Evolutionary conservation across 2,329 filamentous ascomycete species (phyloP).

Genomic region (Xylariaceae sp.): DNA sequence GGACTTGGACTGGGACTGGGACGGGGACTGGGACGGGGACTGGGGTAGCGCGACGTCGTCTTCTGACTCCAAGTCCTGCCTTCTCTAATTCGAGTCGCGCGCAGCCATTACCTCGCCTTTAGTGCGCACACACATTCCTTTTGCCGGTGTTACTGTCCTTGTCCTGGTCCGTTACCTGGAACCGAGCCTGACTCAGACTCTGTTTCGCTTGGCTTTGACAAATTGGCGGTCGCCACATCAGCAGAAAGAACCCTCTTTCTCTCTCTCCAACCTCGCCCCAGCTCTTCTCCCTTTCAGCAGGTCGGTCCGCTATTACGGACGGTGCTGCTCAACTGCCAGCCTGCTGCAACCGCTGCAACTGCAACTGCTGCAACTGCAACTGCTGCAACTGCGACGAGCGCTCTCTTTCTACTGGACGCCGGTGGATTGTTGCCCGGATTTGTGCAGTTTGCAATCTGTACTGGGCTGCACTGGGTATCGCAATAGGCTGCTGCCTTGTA

Average conservation of each 20-base stretch:
- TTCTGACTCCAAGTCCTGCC: background rate
- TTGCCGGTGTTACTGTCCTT: conserved; percentile 25
- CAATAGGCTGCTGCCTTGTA: conserved; percentile 12
- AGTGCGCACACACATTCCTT: conserved; percentile 7
- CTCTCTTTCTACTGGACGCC: conserved; percentile 12
- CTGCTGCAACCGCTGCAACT: background rate
- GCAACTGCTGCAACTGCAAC: background rate
- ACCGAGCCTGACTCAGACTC: conserved; percentile 33
- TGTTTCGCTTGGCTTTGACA: conserved; percentile 34
- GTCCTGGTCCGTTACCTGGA: conserved; percentile 17
- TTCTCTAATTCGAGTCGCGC: conserved; percentile 9
- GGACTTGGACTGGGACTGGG: too few relatives aligned
- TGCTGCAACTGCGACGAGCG: background rate
- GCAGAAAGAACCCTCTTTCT: conserved; percentile 25
- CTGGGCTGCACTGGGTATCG: background rate
- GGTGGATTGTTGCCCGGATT: conserved; percentile 7
- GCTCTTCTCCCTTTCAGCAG: conserved; percentile 24
- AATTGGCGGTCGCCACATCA: conserved; percentile 35
- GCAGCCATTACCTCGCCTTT: conserved; percentile 3
- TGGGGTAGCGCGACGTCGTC: conserved; percentile 1
- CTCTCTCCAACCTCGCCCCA: conserved; percentile 21
- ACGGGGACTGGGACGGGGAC: background rate
- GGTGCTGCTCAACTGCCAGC: conserved; percentile 8
- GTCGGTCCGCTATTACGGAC: conserved; percentile 23
- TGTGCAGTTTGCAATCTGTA: background rate